phyloP scores from a whole-genome alignment of 2,329 filamentous ascomycete species.

The Arthrocladium fulminans region DNA sequence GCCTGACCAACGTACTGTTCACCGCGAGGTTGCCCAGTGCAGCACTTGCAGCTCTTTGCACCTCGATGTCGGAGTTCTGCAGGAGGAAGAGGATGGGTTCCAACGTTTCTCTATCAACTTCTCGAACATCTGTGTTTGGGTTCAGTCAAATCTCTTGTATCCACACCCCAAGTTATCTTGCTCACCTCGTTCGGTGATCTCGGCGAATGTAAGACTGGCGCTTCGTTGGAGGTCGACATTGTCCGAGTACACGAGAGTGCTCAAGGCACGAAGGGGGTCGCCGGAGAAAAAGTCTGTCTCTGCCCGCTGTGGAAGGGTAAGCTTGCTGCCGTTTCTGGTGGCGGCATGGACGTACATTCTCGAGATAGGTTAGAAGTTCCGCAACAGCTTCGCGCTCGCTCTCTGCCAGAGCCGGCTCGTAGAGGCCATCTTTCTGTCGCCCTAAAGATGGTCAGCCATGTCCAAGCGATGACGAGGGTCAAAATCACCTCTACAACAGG shows the following conservation, averaged over 20 bases:
- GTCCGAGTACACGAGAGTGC: constrained; percentile 94
- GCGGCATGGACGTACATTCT: constrained; percentile 62
- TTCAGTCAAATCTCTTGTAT: constrained; percentile 5
- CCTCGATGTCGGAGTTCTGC: constrained; percentile 91
- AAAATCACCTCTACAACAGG: constrained; percentile 22
- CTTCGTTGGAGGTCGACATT: constrained; percentile 97
- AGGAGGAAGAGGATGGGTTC: constrained; percentile 93
- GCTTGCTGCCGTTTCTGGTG: constrained; percentile 17
- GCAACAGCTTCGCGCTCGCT: constrained; percentile 95
- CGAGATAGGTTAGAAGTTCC: constrained; percentile 87
- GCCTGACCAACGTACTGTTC: constrained; percentile 60
- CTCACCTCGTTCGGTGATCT: constrained; percentile 93
- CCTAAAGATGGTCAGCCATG: constrained; percentile 37
- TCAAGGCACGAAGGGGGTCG: constrained; percentile 85
- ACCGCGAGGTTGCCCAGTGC: constrained; percentile 93
- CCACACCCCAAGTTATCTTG: constrained; percentile 1
- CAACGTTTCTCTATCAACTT: constrained; percentile 89
- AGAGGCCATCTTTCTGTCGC: constrained; percentile 69
- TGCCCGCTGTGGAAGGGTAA: constrained; percentile 54
- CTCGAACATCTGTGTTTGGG: constrained; percentile 69
- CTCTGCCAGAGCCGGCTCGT: constrained; percentile 83
- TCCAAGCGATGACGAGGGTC: neutral
- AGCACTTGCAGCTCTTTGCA: constrained; percentile 91
- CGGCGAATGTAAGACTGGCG: constrained; percentile 94
- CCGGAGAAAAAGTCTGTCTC: constrained; percentile 98